phyloP scores from a whole-genome alignment of 257 asterid species.

The Ehretia macrophylla region DNA sequence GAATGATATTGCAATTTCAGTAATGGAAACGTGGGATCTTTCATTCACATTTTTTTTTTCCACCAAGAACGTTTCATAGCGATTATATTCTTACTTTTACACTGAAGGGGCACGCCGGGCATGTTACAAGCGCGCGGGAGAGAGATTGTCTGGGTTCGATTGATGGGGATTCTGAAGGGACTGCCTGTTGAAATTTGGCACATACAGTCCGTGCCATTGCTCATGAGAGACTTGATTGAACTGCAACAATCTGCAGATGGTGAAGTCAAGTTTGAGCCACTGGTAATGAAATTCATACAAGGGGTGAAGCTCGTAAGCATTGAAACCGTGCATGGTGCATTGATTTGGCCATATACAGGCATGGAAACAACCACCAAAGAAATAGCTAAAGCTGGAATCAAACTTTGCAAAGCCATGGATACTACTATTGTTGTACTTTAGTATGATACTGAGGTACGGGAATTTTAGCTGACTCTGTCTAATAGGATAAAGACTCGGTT shows the following conservation, averaged over 20 bases:
- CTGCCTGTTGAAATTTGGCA: slow-evolving; percentile 34
- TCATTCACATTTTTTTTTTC: no score
- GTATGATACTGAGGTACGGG: neutral
- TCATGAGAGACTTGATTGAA: slow-evolving; percentile 19
- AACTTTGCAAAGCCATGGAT: slow-evolving; percentile 18
- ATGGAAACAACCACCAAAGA: slow-evolving; percentile 13
- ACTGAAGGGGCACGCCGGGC: slow-evolving; percentile 62
- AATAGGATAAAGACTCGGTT: neutral
- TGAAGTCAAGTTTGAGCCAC: slow-evolving; percentile 36
- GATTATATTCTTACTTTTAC: slow-evolving; percentile 44
- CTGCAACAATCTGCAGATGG: slow-evolving; percentile 66
- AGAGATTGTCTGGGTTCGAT: slow-evolving; percentile 45
- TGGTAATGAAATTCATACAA: slow-evolving; percentile 48
- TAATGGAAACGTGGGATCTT: no score
- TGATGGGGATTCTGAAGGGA: slow-evolving; percentile 42
- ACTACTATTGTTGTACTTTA: neutral
- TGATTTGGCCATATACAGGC: slow-evolving; percentile 28
- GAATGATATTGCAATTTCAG: neutral
- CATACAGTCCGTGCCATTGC: slow-evolving; percentile 29
- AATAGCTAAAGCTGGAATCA: slow-evolving; percentile 10
- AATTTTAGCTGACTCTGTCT: no score
- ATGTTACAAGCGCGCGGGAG: slow-evolving; percentile 68
- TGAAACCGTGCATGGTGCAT: slow-evolving; percentile 46
- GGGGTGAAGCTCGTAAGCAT: slow-evolving; percentile 65
- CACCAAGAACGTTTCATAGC: no score